Evolutionary conservation across 2,329 filamentous ascomycete species (phyloP).

Genomic region (Proliferodiscus dingleyae): DNA sequence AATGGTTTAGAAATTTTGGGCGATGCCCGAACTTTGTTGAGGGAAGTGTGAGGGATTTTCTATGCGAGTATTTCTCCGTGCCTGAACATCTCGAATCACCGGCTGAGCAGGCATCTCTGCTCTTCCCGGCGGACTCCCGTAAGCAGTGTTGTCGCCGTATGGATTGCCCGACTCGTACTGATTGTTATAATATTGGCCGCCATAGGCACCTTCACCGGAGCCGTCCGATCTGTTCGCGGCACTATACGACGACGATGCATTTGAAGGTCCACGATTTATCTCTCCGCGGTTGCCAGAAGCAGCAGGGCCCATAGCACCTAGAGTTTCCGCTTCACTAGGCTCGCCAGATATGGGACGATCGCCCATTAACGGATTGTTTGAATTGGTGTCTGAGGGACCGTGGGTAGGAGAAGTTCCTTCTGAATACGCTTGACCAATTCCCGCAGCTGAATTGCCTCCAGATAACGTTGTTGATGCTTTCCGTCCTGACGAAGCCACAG

Average conservation of each 20-base stretch:
- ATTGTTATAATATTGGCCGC: constrained; percentile 50
- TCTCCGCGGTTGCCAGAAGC: constrained; percentile 62
- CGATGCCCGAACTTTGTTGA: constrained; percentile 89
- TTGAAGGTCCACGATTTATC: constrained; percentile 85
- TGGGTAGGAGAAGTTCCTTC: constrained; percentile 67
- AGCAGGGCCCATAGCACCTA: constrained; percentile 75
- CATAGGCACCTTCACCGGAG: constrained; percentile 48
- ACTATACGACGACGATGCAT: constrained; percentile 94
- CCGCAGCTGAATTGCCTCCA: constrained; percentile 53
- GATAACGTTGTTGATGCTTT: constrained; percentile 90
- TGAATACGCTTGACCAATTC: constrained; percentile 62
- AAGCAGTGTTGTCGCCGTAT: constrained; percentile 42
- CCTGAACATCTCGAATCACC: constrained; percentile 88
- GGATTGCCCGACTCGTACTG: constrained; percentile 55
- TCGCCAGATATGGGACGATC: constrained; percentile 53
- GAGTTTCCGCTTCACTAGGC: constrained; percentile 70
- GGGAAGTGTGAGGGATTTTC: constrained; percentile 86
- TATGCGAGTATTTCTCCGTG: constrained; percentile 88
- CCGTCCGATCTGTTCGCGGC: constrained; percentile 70
- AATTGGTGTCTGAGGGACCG: constrained; percentile 62
- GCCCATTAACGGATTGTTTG: constrained; percentile 59
- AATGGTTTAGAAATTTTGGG: constrained; percentile 78
- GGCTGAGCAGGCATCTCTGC: constrained; percentile 56
- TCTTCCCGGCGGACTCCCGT: constrained; percentile 33
- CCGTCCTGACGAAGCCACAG: constrained; percentile 62